Base-by-base conservation (phyloP, 306 rosid species). In the Cucurbita argyrosperma region DNA sequence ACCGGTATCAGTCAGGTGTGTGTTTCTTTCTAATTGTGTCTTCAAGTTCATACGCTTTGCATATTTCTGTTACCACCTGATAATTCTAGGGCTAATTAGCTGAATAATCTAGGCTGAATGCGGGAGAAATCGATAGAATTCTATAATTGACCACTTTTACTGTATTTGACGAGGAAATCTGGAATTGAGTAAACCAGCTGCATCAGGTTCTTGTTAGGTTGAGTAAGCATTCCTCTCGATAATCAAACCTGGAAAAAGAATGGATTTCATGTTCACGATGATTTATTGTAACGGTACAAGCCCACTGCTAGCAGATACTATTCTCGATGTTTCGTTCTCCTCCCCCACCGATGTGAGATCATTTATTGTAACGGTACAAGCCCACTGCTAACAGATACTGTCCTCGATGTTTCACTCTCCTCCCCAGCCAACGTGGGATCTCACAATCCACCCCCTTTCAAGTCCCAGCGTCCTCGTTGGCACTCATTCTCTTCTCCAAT, bases 1-100 rank as follows among this genome's bases (percentile, higher is more conserved):
- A 52, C 68, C 58, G 26, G 65, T 11, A 49, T 59, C 58, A 78
- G 79, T 56, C 76, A 84, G 86, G 96, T 88, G 62, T 15, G 43
- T 3, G 55, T 42, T 23, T 38, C 4, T 11, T 43, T 11, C n/a
- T 19, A 4, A 40, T 30, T 64, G 16, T 40, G 16, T 40, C 26
- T 14, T 39, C 1, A 39, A 11, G 38, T 4, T 42, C 18, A 1
- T 11, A 43, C 18, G 55, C 39, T 21, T 67, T 19, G 72, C 19
- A 6, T 5, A 65, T 42, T 65, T 35, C 53, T 65, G 51, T 0
- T 11, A 6, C 18, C 0, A 45, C 56, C 6, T 40, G 3, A 19
- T 19, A 43, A 46, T 68, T 68, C 37, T 5, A 68, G 40, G 73
- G 57, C 40, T 21, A 26, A 23, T 19, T 46, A 13, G 19, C 73